phyloP scores from a whole-genome alignment of 139 green algal species.

The Closterium sp. region DNA sequence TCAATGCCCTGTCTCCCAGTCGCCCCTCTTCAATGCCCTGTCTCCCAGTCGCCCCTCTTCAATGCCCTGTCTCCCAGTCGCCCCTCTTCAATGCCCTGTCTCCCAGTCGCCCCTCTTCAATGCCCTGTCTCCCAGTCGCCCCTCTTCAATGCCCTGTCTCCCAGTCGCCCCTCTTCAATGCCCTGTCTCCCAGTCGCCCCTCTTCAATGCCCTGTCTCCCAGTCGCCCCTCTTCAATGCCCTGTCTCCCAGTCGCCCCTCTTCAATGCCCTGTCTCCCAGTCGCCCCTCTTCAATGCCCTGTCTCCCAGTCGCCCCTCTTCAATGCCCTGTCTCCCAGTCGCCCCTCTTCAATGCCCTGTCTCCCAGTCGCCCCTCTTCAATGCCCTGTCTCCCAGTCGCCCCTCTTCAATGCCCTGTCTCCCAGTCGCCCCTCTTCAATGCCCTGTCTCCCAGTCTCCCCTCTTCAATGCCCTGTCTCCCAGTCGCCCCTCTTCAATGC shows the following conservation, averaged over 20 bases:
- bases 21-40: neutral
- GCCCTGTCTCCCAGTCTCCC: neutral
- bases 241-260: neutral
- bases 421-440: neutral
- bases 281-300: neutral
- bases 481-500: neutral
- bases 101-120: neutral
- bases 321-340: neutral
- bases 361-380: neutral
- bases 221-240: neutral
- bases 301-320: neutral
- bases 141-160: neutral
- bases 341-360: neutral
- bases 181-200: neutral
- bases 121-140: neutral
- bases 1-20: neutral
- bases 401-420: neutral
- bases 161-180: neutral
- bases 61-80: neutral
- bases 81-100: neutral
- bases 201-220: neutral
- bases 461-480: neutral
- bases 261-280: neutral
- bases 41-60: neutral
- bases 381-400: neutral